Evolutionary conservation across 495 filamentous ascomycete genomes (phyloP).

Genomic region (Cladorrhinum samala): DNA sequence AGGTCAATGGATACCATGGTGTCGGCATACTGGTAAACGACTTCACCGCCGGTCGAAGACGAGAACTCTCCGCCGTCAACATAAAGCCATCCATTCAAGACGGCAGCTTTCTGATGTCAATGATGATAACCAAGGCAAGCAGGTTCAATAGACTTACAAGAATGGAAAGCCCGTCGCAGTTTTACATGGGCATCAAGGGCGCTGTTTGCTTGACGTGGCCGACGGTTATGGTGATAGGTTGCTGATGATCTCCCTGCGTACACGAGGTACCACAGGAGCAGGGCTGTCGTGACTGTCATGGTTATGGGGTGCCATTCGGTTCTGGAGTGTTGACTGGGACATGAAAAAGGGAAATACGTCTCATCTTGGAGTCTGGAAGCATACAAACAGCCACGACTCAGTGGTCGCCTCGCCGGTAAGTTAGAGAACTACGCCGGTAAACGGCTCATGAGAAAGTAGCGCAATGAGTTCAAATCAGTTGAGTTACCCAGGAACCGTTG

Average conservation of each 20-base stretch:
- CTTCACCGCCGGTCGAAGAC: constrained; percentile 5
- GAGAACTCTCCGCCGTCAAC: constrained; percentile 22
- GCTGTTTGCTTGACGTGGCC: constrained; percentile 17
- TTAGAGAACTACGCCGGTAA: too few species aligned
- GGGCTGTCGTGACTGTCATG: constrained; percentile 3
- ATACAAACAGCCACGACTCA: too few species aligned
- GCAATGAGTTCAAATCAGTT: too few species aligned
- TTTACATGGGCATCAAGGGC: constrained; percentile 10
- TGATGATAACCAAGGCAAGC: neutral
- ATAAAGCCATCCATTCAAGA: constrained; percentile 19
- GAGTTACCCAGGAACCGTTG: too few species aligned
- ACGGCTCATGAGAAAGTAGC: too few species aligned
- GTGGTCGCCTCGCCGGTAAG: too few species aligned
- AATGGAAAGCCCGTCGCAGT: constrained; percentile 20
- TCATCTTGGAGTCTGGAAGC: too few species aligned
- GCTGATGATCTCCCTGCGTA: neutral
- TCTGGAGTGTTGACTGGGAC: too few species aligned
- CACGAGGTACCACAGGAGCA: neutral
- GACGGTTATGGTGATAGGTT: neutral
- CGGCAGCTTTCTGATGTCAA: constrained; percentile 11
- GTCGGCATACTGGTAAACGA: constrained; percentile 17
- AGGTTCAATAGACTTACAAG: constrained; percentile 15
- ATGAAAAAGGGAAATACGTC: too few species aligned
- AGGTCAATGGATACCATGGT: constrained; percentile 20
- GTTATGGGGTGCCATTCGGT: neutral